Evolutionary conservation across 495 filamentous ascomycete species (phyloP).

Genomic region (Tuber umbilicatum): DNA sequence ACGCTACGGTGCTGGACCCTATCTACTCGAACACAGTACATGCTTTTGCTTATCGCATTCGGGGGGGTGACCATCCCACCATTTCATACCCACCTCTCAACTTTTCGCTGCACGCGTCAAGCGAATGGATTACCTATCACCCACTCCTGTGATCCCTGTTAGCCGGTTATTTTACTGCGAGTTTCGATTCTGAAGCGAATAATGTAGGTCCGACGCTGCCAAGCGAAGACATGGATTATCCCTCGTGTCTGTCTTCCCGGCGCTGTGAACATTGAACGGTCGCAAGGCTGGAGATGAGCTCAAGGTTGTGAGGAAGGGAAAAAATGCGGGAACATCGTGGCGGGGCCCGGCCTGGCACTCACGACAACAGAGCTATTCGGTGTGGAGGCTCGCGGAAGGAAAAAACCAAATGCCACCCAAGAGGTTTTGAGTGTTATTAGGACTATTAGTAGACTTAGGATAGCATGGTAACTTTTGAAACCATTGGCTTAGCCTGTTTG

Average conservation of each 20-base stretch:
- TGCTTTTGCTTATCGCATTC: constrained; percentile 33
- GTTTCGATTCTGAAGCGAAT: background rate
- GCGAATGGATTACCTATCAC: constrained; percentile 26
- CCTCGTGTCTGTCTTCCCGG: background rate
- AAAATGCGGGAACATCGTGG: background rate
- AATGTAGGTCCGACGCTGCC: background rate
- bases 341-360: background rate
- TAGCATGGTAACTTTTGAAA: background rate
- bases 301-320: background rate
- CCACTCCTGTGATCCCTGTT: constrained; percentile 20
- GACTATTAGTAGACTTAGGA: background rate
- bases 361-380: background rate
- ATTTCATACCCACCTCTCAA: background rate
- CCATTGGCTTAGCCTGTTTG: background rate
- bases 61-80: constrained; percentile 9
- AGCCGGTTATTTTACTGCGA: constrained; percentile 28
- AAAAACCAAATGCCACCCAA: background rate
- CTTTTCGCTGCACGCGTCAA: constrained; percentile 36
- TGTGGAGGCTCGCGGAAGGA: background rate
- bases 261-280: background rate
- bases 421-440: background rate
- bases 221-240: background rate
- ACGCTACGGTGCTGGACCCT: background rate
- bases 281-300: background rate
- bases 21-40: background rate